Conservation (phyloP, 805 yeast species). For the Spathaspora sp. region DNA sequence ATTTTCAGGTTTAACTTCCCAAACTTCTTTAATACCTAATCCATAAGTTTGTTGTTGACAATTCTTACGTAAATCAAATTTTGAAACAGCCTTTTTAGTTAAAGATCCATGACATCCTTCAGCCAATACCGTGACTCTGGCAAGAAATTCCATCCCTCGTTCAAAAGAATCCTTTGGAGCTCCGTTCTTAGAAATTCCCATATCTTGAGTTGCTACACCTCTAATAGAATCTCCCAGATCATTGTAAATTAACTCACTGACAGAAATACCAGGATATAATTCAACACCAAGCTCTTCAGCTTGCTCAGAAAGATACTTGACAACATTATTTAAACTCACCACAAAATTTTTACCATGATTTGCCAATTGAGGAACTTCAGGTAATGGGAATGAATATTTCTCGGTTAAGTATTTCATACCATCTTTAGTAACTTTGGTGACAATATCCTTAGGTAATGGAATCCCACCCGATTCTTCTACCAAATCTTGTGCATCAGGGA, state of each 20-base stretch:
- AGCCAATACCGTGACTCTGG: constrained; percentile 83
- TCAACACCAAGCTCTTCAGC: constrained; percentile 96
- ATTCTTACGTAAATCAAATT: constrained; percentile 63
- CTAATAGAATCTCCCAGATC: constrained; percentile 55
- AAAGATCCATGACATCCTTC: constrained; percentile 99
- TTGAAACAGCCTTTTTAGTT: constrained; percentile 68
- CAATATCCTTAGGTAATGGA: constrained; percentile 74
- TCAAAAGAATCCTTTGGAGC: constrained; percentile 81
- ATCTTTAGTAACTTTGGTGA: constrained; percentile 73
- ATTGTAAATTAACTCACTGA: constrained; percentile 65
- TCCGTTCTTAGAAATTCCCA: constrained; percentile 78
- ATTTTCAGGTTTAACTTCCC: constrained; percentile 87
- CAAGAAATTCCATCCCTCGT: constrained; percentile 95
- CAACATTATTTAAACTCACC: constrained; percentile 78
- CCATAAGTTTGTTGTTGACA: constrained; percentile 87
- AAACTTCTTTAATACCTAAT: constrained; percentile 91
- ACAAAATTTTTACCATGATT: constrained; percentile 82
- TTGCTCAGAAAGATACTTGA: constrained; percentile 74
- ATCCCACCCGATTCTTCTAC: constrained; percentile 53
- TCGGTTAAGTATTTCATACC: constrained; percentile 67
- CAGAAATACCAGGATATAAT: constrained; percentile 86
- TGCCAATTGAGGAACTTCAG: constrained; percentile 90
- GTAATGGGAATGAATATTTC: constrained; percentile 63
- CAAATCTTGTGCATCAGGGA: constrained; percentile 57
- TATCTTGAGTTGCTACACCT: constrained; percentile 93